Percentiles rank a stretch among this genome's conserved stretches.
phyloP scores from a whole-genome alignment of 805 yeast genomes.

The Cyberlindnera xylosilytica region DNA sequence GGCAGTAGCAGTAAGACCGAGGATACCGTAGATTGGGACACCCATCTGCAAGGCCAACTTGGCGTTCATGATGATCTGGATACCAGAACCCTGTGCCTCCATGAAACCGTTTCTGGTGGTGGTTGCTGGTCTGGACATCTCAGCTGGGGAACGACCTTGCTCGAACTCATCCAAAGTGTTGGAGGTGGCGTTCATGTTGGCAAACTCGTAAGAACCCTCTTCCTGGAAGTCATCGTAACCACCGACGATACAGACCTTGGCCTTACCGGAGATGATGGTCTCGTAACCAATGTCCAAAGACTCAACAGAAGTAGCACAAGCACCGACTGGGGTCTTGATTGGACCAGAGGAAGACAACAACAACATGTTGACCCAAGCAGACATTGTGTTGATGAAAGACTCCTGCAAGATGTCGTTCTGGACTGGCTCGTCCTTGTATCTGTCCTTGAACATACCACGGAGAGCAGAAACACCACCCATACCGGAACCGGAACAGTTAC shows the following conservation, averaged over 20 bases:
- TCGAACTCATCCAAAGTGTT: slow-evolving; percentile 83
- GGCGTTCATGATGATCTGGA: slow-evolving; percentile 94
- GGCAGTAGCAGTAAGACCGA: slow-evolving; percentile 95
- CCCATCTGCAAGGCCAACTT: slow-evolving; percentile 96
- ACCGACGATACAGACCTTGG: slow-evolving; percentile 95
- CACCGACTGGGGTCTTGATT: slow-evolving; percentile 98
- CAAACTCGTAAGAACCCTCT: slow-evolving; percentile 97
- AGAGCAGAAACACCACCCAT: slow-evolving; percentile 99
- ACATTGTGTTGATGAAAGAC: slow-evolving; percentile 97
- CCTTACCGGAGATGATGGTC: slow-evolving; percentile 89
- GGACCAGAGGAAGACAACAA: slow-evolving; percentile 97
- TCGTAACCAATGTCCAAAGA: slow-evolving; percentile 96
- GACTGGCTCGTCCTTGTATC: slow-evolving; percentile 89
- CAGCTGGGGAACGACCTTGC: slow-evolving; percentile 96
- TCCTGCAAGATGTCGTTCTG: slow-evolving; percentile 98
- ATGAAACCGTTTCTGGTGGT: slow-evolving; percentile 95
- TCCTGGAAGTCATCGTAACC: slow-evolving; percentile 99
- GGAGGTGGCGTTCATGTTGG: slow-evolving; percentile 98
- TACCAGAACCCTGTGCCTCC: slow-evolving; percentile 99
- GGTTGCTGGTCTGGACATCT: slow-evolving; percentile 98
- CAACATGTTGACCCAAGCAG: slow-evolving; percentile 99
- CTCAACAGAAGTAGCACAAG: slow-evolving; percentile 99
- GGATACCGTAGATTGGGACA: slow-evolving; percentile 95
- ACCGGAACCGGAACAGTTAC: slow-evolving; percentile 99
- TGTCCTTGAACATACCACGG: slow-evolving; percentile 96